Evolutionary conservation across 768 basidiomycete genomes (phyloP).

Genomic region (Bullera alba): DNA sequence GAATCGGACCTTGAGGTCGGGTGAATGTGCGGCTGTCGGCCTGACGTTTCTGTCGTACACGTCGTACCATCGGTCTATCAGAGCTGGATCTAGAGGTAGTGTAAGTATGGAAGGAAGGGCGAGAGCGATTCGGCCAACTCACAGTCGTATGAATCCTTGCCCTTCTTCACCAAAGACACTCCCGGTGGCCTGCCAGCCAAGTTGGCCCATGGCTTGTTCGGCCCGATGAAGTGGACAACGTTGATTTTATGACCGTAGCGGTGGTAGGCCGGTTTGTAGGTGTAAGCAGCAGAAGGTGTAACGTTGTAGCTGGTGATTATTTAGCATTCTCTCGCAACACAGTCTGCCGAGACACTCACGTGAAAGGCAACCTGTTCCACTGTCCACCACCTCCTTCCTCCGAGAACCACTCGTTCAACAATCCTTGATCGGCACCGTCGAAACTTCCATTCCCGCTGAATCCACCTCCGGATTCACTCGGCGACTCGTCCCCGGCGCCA

Average conservation of each 20-base stretch:
- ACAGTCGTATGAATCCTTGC: slow-evolving; percentile 40
- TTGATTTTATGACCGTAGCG: slow-evolving; percentile 54
- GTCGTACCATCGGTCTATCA: slow-evolving; percentile 83
- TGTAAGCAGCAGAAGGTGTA: slow-evolving; percentile 93
- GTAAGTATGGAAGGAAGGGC: neutral
- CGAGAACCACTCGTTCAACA: slow-evolving; percentile 74
- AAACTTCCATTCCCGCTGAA: slow-evolving; percentile 64
- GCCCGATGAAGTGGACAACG: slow-evolving; percentile 58
- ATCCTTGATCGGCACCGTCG: slow-evolving; percentile 98
- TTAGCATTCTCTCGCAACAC: neutral
- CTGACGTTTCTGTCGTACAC: slow-evolving; percentile 86
- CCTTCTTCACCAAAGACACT: slow-evolving; percentile 32
- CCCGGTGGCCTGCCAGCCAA: slow-evolving; percentile 64
- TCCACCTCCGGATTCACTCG: slow-evolving; percentile 3
- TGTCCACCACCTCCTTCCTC: slow-evolving; percentile 59
- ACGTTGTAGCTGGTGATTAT: slow-evolving; percentile 65
- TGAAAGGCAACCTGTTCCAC: slow-evolving; percentile 94
- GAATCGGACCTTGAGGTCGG: slow-evolving; percentile 48
- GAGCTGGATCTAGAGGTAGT: slow-evolving; percentile 48
- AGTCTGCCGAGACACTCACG: slow-evolving; percentile 40
- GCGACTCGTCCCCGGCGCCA: slow-evolving; percentile 33
- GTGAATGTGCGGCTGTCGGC: slow-evolving; percentile 49
- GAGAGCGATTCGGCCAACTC: slow-evolving; percentile 6
- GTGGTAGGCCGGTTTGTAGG: slow-evolving; percentile 96
- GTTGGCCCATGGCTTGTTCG: slow-evolving; percentile 89